Conservation (phyloP, 495 filamentous ascomycete species). For the Podospora didyma region DNA sequence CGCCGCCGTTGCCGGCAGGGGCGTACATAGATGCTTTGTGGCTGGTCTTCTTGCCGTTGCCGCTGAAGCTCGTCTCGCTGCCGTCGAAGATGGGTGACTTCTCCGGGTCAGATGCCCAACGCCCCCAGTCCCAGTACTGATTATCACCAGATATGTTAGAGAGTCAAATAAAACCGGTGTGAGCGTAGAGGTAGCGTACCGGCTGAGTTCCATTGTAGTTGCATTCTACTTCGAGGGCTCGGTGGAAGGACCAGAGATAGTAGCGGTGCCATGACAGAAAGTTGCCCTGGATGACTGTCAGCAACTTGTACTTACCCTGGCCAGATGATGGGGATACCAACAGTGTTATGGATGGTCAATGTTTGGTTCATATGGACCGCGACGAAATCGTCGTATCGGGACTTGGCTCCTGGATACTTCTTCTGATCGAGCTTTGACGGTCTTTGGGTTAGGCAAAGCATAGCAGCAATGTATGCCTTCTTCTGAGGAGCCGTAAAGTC, state of each 20-base stretch:
- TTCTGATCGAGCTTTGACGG: constrained; percentile 45
- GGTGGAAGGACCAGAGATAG: constrained; percentile 60
- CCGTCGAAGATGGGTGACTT: constrained; percentile 64
- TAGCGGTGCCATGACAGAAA: constrained; percentile 73
- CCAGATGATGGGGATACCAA: constrained; percentile 3
- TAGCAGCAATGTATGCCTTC: constrained; percentile 57
- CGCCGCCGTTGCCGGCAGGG: constrained; percentile 58
- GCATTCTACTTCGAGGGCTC: constrained; percentile 62
- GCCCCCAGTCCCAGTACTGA: constrained; percentile 63
- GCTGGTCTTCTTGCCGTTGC: constrained; percentile 52
- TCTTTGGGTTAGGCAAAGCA: constrained; percentile 58
- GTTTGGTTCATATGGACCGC: constrained; percentile 65
- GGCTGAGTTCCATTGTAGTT: constrained; percentile 54
- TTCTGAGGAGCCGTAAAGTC: constrained; percentile 45
- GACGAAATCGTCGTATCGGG: constrained; percentile 64
- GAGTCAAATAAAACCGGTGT: not conserved
- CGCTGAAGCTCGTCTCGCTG: constrained; percentile 54
- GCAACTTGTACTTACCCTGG: not conserved
- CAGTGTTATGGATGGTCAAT: constrained; percentile 55
- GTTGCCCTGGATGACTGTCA: constrained; percentile 39
- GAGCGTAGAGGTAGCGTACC: constrained; percentile 6
- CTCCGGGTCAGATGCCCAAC: constrained; percentile 45
- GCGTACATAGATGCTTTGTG: constrained; percentile 25
- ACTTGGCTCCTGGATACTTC: constrained; percentile 33
- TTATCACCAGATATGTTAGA: not conserved